These are phyloP conservation scores for Eucommia ulmoides DNA, from an alignment of 257 asterid genomes.

Conservation along the genomic window DNA sequence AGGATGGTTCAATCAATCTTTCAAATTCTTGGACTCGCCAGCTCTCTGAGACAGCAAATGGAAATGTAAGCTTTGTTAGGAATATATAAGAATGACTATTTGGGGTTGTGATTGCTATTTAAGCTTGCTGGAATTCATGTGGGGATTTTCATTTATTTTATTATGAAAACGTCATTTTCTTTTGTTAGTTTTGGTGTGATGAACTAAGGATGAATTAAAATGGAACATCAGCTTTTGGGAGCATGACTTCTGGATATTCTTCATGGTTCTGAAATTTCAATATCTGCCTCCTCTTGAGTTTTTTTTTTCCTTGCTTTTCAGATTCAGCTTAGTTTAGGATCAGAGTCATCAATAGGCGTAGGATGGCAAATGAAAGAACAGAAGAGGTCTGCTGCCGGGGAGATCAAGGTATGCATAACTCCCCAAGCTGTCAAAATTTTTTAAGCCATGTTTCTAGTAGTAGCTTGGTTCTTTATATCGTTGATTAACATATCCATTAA, in stretches of 20 bases:
- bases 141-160: not conserved
- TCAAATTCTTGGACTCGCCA: conserved; percentile 90
- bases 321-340: conserved; percentile 83
- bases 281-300: not conserved
- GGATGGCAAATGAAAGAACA: conserved; percentile 87
- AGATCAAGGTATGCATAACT: conserved; percentile 53
- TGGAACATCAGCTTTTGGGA: not conserved
- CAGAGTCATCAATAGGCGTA: conserved; percentile 69
- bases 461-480: too few species aligned
- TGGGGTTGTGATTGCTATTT: conserved; percentile 1
- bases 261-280: not conserved
- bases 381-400: conserved; percentile 79
- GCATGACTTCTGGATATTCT: not conserved
- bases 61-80: conserved; percentile 43
- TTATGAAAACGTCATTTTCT: not conserved
- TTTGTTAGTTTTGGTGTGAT: not conserved
- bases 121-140: conserved; percentile 5
- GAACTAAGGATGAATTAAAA: not conserved
- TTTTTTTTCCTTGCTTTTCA: conserved; percentile 18
- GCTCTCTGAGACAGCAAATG: conserved; percentile 62
- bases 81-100: too few species aligned
- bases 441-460: too few species aligned
- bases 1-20: conserved; percentile 85
- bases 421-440: too few species aligned
- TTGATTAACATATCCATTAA: too few species aligned